Conservation (phyloP, 176 grass and related monocot species). For the Aegilops longissima region DNA sequence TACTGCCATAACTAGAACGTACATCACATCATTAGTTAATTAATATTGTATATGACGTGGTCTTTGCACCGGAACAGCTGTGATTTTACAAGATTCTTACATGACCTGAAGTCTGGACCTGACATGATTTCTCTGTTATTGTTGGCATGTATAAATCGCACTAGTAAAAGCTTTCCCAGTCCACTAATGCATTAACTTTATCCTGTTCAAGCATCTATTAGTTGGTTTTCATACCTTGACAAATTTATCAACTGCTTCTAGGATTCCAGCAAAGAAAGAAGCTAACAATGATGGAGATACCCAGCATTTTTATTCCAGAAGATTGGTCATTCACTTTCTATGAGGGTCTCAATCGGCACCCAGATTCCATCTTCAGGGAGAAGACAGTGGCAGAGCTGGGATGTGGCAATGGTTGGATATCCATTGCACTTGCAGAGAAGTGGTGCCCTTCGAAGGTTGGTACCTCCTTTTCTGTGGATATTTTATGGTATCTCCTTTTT, state of each 20-base stretch:
- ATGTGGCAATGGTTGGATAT: constrained; percentile 99
- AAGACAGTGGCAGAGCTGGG: constrained; percentile 83
- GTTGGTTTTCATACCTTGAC: not conserved
- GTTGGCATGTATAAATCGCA: not conserved
- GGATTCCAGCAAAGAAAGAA: constrained; percentile 85
- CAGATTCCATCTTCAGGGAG: constrained; percentile 88
- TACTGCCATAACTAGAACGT: not conserved
- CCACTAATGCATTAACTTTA: constrained; percentile 8
- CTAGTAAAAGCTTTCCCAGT: constrained; percentile 4
- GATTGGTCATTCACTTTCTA: constrained; percentile 99
- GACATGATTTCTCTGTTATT: not conserved
- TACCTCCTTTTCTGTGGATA: not conserved
- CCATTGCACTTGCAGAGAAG: constrained; percentile 91
- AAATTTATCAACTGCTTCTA: constrained; percentile 40
- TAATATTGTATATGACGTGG: not conserved
- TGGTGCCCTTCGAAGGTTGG: constrained; percentile 87
- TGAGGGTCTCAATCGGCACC: constrained; percentile 89
- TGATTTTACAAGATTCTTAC: not conserved
- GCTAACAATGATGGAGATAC: constrained; percentile 97
- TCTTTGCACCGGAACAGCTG: not conserved
- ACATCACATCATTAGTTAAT: not conserved
- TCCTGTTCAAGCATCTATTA: not conserved
- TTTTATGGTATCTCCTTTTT: not conserved
- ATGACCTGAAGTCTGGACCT: not conserved
- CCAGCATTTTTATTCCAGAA: constrained; percentile 98